Percentiles rank a stretch among this genome's conserved stretches.
These are phyloP conservation scores for Fusarium ramigenum DNA, from an alignment of 2,329 filamentous ascomycete species.

Conservation along the genomic window DNA sequence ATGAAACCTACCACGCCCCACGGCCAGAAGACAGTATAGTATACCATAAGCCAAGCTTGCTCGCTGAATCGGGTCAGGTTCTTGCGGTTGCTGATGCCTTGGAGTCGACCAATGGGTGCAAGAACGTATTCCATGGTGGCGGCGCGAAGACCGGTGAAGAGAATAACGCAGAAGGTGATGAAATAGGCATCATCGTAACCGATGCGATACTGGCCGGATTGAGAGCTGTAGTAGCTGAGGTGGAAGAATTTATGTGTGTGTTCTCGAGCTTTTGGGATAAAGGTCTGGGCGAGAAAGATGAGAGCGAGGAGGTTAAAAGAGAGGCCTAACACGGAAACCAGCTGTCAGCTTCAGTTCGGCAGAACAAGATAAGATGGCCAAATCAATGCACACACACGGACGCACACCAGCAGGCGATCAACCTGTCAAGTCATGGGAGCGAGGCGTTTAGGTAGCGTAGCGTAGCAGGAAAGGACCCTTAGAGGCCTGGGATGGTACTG, in stretches of 20 bases:
- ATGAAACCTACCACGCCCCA: constrained; percentile 76
- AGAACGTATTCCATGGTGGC: constrained; percentile 88
- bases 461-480: constrained; percentile 22
- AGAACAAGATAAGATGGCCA: background rate
- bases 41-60: constrained; percentile 90
- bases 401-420: constrained; percentile 8
- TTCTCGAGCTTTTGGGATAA: constrained; percentile 80
- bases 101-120: constrained; percentile 75
- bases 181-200: constrained; percentile 85
- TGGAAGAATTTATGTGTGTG: constrained; percentile 90
- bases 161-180: constrained; percentile 80
- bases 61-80: constrained; percentile 86
- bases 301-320: constrained; percentile 87
- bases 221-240: constrained; percentile 81
- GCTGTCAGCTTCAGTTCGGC: constrained; percentile 38
- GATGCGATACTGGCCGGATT: constrained; percentile 74
- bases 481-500: constrained; percentile 13
- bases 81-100: constrained; percentile 81
- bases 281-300: constrained; percentile 81
- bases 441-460: constrained; percentile 24
- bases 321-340: constrained; percentile 62
- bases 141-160: constrained; percentile 88
- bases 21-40: constrained; percentile 83
- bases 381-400: constrained; percentile 17
- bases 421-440: constrained; percentile 28